Evolutionary conservation across 768 basidiomycete genomes (phyloP).

Genomic region (Epithele typhae): DNA sequence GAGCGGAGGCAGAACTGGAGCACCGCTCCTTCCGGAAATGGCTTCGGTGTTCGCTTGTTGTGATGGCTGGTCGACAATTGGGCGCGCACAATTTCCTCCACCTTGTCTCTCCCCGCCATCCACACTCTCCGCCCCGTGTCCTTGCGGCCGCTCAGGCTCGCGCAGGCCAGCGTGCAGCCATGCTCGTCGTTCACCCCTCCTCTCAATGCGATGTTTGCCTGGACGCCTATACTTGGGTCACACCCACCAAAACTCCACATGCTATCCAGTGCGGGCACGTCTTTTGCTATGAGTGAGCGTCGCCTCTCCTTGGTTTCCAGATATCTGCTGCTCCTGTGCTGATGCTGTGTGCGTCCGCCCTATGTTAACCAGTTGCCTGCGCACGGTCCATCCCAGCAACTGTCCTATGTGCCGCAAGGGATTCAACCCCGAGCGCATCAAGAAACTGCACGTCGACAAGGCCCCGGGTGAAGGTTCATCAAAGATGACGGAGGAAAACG

Average conservation of each 20-base stretch:
- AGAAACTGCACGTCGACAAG: conserved; percentile 62
- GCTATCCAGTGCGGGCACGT: conserved; percentile 76
- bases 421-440: conserved; percentile 52
- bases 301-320: not conserved
- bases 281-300: conserved; percentile 62
- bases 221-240: conserved; percentile 54
- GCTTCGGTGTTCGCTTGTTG: conserved; percentile 8
- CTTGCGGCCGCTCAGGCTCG: not conserved
- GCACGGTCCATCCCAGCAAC: conserved; percentile 41
- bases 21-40: conserved; percentile 7
- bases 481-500: conserved; percentile 11
- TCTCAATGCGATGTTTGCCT: conserved; percentile 78
- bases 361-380: conserved; percentile 48
- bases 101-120: not conserved
- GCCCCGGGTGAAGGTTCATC: conserved; percentile 4
- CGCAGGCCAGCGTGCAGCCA: conserved; percentile 15
- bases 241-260: conserved; percentile 50
- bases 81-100: not conserved
- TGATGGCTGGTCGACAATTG: not conserved
- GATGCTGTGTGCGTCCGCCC: too few species aligned
- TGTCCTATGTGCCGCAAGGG: conserved; percentile 68
- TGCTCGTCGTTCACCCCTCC: conserved; percentile 64
- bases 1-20: conserved; percentile 3
- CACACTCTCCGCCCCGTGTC: too few species aligned
- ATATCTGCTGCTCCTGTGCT: too few species aligned